These are phyloP conservation scores for Oryza punctata DNA, from an alignment of 176 grass and related monocot genomes.

Conservation along the genomic window DNA sequence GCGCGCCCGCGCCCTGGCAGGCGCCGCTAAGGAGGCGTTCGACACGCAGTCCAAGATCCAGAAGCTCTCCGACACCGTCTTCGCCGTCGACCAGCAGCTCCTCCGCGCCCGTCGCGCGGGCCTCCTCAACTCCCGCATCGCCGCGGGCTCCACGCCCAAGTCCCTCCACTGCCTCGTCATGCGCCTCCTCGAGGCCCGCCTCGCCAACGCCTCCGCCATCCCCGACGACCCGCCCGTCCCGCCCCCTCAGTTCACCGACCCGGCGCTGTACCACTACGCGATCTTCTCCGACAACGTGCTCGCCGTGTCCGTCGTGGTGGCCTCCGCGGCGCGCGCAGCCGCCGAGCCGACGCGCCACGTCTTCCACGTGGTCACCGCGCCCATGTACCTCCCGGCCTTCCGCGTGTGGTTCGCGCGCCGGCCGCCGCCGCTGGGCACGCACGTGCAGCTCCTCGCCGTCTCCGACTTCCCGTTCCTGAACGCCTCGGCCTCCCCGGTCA, in stretches of 20 bases:
- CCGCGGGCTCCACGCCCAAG: constrained; percentile 87
- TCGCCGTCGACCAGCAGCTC: constrained; percentile 83
- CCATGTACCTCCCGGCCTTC: constrained; percentile 86
- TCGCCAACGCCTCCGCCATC: constrained; percentile 60
- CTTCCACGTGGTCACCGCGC: constrained; percentile 76
- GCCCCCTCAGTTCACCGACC: constrained; percentile 47
- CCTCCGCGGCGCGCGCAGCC: constrained; percentile 67
- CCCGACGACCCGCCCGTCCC: constrained; percentile 10
- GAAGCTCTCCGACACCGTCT: constrained; percentile 85
- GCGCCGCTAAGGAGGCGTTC: constrained; percentile 74
- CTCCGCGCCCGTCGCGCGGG: constrained; percentile 63
- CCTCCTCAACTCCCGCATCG: constrained; percentile 68
- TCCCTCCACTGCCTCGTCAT: constrained; percentile 92
- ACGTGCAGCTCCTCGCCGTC: constrained; percentile 56
- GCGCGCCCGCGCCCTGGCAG: constrained; percentile 73
- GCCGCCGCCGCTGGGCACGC: constrained; percentile 53
- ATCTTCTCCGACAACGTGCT: constrained; percentile 85
- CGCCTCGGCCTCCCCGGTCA: constrained; percentile 66
- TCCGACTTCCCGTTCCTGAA: constrained; percentile 72
- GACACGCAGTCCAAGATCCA: constrained; percentile 95
- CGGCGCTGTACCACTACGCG: constrained; percentile 72
- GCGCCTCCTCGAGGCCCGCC: constrained; percentile 74
- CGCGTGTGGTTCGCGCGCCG: constrained; percentile 78
- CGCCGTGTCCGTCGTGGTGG: constrained; percentile 78
- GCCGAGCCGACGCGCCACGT: constrained; percentile 65